These are phyloP conservation scores for Penicillium macrosclerotiorum DNA, from an alignment of 495 filamentous ascomycete genomes.

Conservation along the genomic window DNA sequence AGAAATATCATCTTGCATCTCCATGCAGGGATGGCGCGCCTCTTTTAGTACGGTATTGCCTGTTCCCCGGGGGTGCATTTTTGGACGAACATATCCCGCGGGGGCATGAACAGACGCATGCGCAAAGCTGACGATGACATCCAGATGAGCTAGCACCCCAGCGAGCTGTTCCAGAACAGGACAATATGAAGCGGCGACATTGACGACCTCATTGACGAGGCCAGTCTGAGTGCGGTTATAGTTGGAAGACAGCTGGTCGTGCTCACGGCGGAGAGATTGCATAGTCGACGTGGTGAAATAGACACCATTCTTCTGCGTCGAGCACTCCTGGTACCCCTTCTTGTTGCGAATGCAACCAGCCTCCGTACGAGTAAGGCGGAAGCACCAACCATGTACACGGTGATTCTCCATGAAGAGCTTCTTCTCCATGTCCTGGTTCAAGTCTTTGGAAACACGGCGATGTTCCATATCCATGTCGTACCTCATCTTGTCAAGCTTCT, in stretches of 20 bases:
- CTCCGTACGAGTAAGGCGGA: slow-evolving; percentile 88
- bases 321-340: slow-evolving; percentile 86
- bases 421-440: slow-evolving; percentile 94
- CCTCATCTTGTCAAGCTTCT: slow-evolving; percentile 81
- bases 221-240: slow-evolving; percentile 95
- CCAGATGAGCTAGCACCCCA: slow-evolving; percentile 85
- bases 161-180: slow-evolving; percentile 90
- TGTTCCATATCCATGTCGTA: slow-evolving; percentile 86
- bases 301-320: slow-evolving; percentile 98
- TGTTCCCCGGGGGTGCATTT: slow-evolving; percentile 84
- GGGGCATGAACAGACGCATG: slow-evolving; percentile 94
- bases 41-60: slow-evolving; percentile 91
- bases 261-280: slow-evolving; percentile 79
- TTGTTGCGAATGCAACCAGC: slow-evolving; percentile 92
- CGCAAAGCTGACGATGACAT: slow-evolving; percentile 94
- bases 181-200: slow-evolving; percentile 90
- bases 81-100: slow-evolving; percentile 84
- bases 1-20: slow-evolving; percentile 97
- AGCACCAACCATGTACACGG: slow-evolving; percentile 93
- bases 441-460: slow-evolving; percentile 67
- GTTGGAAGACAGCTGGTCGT: slow-evolving; percentile 90
- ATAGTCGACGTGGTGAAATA: slow-evolving; percentile 93
- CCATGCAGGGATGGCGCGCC: slow-evolving; percentile 96
- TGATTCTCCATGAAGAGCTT: slow-evolving; percentile 98
- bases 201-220: slow-evolving; percentile 88